phyloP scores from a whole-genome alignment of 768 basidiomycete genomes.

The Collybiopsis confluens region DNA sequence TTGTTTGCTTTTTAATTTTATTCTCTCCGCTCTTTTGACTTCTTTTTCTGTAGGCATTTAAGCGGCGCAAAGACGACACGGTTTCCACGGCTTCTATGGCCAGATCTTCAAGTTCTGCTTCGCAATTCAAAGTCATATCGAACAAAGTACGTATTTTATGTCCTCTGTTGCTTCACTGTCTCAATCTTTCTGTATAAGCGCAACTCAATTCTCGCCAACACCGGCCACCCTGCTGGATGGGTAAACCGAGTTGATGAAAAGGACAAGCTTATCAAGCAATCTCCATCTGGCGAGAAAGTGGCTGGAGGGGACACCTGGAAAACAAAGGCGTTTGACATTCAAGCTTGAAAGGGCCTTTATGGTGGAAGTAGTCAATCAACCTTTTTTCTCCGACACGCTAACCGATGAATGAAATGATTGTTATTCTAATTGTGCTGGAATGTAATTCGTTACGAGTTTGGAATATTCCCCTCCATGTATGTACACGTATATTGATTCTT shows the following conservation, averaged over 20 bases:
- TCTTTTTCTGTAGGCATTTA: constrained; percentile 46
- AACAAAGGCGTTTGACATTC: constrained; percentile 2
- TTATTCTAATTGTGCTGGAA: too few relatives aligned
- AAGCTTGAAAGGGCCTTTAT: too few relatives aligned
- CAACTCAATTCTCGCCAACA: constrained; percentile 58
- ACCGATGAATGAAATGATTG: too few relatives aligned
- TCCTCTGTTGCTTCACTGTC: background rate
- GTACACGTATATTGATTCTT: too few relatives aligned
- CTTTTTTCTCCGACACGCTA: too few relatives aligned
- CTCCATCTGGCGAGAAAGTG: background rate
- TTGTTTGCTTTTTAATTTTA: constrained; percentile 16
- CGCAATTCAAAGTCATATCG: constrained; percentile 78
- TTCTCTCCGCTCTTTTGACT: background rate
- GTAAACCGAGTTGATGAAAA: constrained; percentile 52
- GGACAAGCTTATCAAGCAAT: constrained; percentile 23
- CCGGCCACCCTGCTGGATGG: constrained; percentile 70
- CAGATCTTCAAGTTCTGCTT: constrained; percentile 27
- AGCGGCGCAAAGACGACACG: constrained; percentile 30
- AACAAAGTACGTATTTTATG: constrained; percentile 37
- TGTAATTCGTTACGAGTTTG: too few relatives aligned
- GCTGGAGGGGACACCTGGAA: constrained; percentile 19
- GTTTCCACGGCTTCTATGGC: constrained; percentile 21
- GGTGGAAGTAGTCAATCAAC: too few relatives aligned
- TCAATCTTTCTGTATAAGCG: constrained; percentile 22
- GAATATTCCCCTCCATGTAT: too few relatives aligned